Evolutionary conservation across 2,329 filamentous ascomycete species (phyloP).

Genomic region (Xylaria sp.): DNA sequence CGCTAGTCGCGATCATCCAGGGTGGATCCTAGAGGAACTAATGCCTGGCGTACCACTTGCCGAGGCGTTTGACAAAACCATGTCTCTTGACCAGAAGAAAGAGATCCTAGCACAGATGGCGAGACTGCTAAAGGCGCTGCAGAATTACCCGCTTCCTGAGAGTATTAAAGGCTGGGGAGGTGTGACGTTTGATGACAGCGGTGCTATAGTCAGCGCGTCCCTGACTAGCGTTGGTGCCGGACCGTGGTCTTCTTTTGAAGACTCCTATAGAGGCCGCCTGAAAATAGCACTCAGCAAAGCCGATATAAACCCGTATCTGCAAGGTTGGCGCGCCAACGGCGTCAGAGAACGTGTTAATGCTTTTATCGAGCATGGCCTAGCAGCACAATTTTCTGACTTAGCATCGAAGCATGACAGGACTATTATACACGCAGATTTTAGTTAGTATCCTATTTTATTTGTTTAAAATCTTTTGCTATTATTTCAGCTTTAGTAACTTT

Average conservation of each 20-base stretch:
- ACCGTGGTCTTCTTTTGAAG: slow-evolving; percentile 22
- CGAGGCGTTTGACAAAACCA: slow-evolving; percentile 7
- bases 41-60: slow-evolving; percentile 18
- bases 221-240: slow-evolving; percentile 20
- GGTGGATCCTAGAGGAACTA: slow-evolving; percentile 21
- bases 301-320: slow-evolving; percentile 7
- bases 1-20: neutral
- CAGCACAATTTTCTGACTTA: slow-evolving; percentile 6
- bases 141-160: slow-evolving; percentile 16
- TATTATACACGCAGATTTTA: slow-evolving; percentile 27
- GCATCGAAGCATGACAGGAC: slow-evolving; percentile 2
- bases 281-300: slow-evolving; percentile 6
- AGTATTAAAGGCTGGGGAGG: slow-evolving; percentile 28
- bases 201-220: slow-evolving; percentile 16
- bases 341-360: slow-evolving; percentile 20
- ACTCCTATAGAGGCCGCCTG: slow-evolving; percentile 13
- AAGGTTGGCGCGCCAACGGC: slow-evolving; percentile 20
- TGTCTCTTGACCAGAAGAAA: slow-evolving; percentile 19
- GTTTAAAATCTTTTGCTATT: neutral
- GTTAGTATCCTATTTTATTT: slow-evolving; percentile 13
- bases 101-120: slow-evolving; percentile 20
- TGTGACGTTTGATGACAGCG: slow-evolving; percentile 22
- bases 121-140: slow-evolving; percentile 13
- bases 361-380: slow-evolving; percentile 23
- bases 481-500: too few species aligned